Evolutionary conservation across 345 rosid genomes (phyloP).

Genomic region (Iberis pinnata): DNA sequence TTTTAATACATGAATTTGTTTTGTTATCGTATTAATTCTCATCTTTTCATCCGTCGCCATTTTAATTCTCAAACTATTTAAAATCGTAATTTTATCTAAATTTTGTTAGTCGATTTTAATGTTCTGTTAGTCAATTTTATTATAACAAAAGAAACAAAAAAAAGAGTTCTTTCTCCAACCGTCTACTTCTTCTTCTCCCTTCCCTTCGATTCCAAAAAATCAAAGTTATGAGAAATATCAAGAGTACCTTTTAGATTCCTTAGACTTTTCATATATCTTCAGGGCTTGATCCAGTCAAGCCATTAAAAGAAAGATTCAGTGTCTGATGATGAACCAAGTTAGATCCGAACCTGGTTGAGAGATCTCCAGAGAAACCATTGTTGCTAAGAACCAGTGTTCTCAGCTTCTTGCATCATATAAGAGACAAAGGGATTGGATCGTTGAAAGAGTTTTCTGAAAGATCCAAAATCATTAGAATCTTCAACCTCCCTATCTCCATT

Average conservation of each 20-base stretch:
- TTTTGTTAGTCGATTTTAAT: too few relatives aligned
- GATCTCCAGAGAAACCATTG: conserved; percentile 52
- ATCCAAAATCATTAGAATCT: conserved; percentile 48
- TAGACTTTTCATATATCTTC: conserved; percentile 48
- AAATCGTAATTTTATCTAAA: too few relatives aligned
- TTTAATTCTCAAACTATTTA: too few relatives aligned
- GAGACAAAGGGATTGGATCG: conserved; percentile 42
- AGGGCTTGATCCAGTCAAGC: conserved; percentile 49
- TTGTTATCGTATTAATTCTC: too few relatives aligned
- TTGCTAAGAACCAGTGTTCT: conserved; percentile 47
- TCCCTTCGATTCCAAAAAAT: too few relatives aligned
- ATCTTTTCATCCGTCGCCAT: too few relatives aligned
- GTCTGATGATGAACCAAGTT: conserved; percentile 38
- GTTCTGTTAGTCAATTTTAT: too few relatives aligned
- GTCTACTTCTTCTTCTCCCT: too few relatives aligned
- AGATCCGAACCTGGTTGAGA: conserved; percentile 41
- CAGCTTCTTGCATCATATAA: conserved; percentile 49
- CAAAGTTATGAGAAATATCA: conserved; percentile 74
- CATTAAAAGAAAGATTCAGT: conserved; percentile 59
- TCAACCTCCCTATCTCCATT: conserved; percentile 52
- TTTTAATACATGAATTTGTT: too few relatives aligned
- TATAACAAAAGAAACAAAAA: too few relatives aligned
- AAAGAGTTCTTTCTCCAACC: too few relatives aligned
- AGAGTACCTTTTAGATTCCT: conserved; percentile 50
- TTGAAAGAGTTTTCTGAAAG: conserved; percentile 51